These are phyloP conservation scores for Adansonia grandidieri DNA, from an alignment of 441 rosid genomes.

Conservation along the genomic window DNA sequence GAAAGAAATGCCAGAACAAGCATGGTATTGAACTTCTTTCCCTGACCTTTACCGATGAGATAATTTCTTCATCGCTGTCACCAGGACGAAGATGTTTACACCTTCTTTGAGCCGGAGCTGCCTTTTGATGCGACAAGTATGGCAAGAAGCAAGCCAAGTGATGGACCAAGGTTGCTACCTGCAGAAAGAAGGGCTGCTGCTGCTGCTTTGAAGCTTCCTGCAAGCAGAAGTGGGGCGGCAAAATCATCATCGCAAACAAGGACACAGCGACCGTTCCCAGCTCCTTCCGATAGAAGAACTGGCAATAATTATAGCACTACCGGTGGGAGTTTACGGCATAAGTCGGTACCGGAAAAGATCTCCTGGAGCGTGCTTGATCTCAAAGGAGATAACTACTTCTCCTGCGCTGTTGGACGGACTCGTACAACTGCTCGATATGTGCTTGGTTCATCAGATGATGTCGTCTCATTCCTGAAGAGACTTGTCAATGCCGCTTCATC, in stretches of 20 bases:
- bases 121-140: constrained; percentile 61
- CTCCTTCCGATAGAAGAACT: constrained; percentile 52
- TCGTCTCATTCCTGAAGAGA: constrained; percentile 69
- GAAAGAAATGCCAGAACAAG: not conserved
- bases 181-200: constrained; percentile 47
- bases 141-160: constrained; percentile 59
- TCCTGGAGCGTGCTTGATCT: constrained; percentile 99
- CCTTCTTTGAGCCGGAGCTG: constrained; percentile 94
- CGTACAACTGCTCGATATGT: constrained; percentile 82
- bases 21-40: not conserved
- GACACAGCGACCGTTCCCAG: constrained; percentile 53
- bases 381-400: constrained; percentile 94
- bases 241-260: constrained; percentile 52
- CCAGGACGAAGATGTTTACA: constrained; percentile 96
- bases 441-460: constrained; percentile 81
- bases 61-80: not conserved
- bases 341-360: constrained; percentile 50
- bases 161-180: constrained; percentile 49
- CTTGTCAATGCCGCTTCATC: not conserved
- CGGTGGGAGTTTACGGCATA: constrained; percentile 29
- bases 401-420: constrained; percentile 90
- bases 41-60: not conserved
- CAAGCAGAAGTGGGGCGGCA: constrained; percentile 55
- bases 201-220: constrained; percentile 57
- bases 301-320: constrained; percentile 42